Evolutionary conservation across 495 filamentous ascomycete species (phyloP), one percentile per base, ranked within the genome.

Genomic region (Daldinia grandis): DNA sequence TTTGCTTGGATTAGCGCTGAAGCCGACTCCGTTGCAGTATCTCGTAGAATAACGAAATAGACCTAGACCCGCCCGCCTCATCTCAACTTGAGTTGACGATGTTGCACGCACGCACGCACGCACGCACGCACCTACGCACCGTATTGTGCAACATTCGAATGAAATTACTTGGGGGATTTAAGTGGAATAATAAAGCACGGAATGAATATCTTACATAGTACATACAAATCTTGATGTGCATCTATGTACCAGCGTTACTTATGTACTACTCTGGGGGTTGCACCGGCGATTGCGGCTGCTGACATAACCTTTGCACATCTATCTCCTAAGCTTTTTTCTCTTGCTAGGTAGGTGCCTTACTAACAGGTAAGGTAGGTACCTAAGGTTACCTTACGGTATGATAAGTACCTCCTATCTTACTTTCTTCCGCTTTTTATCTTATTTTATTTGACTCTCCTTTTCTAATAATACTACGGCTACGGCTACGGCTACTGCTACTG

Each of bases 21-120:
- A 53, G 49, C 25, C 49, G 14, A 53, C 49, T 53, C 27, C 25
- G 25, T 53, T 4, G 12, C 15, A 51, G 49, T 10, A 51, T 27
- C 24, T 51, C 49, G 49, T 30, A 12, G 12, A 53, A 53, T 53
- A 53, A 56, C 53, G n/a, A 56, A 56, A 33, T 56, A 56, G 8
- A 35, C 53, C 53, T 7, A 35, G 49, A 56, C 30, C 30, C n/a
- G 53, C 17, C 53, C 53, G 28, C 53, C 30, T 56, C 53, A 56
- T 56, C 53, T 56, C 19, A 19, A 35, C 33, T 56, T 35, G n/a
- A n/a, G n/a, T n/a, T n/a, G 27, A 56, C 30, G 14, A 30, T 53
- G 24, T 30, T 14, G 49, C 33, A 35, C 33, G 33, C n/a, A n/a
- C n/a, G n/a, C n/a, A n/a, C n/a, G n/a, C n/a, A n/a, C n/a, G n/a